Evolutionary conservation across 257 asterid species (phyloP).

Genomic region (Ballota nigra): DNA sequence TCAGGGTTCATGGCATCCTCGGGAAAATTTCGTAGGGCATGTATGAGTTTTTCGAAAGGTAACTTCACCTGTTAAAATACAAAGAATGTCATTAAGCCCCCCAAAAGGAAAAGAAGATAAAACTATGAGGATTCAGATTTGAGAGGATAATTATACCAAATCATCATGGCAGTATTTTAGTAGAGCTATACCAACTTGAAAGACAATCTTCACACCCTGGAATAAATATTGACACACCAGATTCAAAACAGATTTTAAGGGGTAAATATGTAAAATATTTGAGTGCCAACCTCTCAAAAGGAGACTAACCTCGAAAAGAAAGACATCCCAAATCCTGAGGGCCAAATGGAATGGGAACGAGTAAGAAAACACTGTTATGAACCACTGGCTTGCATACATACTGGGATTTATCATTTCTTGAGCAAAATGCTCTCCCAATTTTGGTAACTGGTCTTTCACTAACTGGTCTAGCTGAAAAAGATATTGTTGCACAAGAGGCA

Average conservation of each 20-base stretch:
- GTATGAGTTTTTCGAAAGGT: constrained; percentile 93
- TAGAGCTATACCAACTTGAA: constrained; percentile 91
- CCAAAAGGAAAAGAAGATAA: background rate
- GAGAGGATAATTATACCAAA: constrained; percentile 51
- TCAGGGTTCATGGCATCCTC: constrained; percentile 97
- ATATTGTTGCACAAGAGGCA: constrained; percentile 99
- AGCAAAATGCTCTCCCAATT: constrained; percentile 84
- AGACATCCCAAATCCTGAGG: constrained; percentile 98
- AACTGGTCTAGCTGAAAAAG: constrained; percentile 73
- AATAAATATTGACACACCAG: constrained; percentile 11
- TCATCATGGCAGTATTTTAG: constrained; percentile 90
- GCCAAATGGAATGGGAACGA: constrained; percentile 97
- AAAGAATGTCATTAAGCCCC: background rate
- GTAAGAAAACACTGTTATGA: constrained; percentile 93
- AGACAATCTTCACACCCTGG: constrained; percentile 88
- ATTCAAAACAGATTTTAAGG: constrained; percentile 15
- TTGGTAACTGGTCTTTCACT: constrained; percentile 56
- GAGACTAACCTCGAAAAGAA: constrained; percentile 79
- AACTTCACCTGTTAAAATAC: constrained; percentile 61
- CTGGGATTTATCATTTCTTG: constrained; percentile 96
- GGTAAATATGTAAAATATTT: background rate
- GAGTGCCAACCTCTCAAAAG: constrained; percentile 41
- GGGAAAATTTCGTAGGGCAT: constrained; percentile 83
- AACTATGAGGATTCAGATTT: constrained; percentile 2
- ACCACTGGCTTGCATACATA: constrained; percentile 99